Conservation (phyloP, 495 filamentous ascomycete genomes). For the Xylaria telfairii region DNA sequence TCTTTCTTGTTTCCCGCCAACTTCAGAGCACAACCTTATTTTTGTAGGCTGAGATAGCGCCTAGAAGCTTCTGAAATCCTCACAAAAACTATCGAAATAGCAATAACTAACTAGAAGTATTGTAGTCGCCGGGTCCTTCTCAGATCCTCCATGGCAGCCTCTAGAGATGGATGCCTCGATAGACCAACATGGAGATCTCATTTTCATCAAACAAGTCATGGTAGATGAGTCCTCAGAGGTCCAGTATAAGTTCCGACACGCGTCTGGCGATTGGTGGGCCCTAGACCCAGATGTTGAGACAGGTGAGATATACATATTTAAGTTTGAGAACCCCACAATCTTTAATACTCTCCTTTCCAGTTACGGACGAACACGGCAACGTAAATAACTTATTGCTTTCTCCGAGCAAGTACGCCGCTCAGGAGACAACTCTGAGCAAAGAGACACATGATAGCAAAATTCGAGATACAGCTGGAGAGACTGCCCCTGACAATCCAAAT, state of each 20-base stretch:
- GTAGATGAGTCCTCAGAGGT: conserved; percentile 56
- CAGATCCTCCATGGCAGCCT: conserved; percentile 66
- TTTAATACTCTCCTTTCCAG: conserved; percentile 36
- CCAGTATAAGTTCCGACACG: conserved; percentile 75
- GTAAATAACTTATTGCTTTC: conserved; percentile 62
- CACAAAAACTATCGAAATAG: too few relatives aligned
- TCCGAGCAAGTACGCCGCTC: conserved; percentile 27
- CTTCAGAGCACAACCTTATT: too few relatives aligned
- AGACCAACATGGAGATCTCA: conserved; percentile 49
- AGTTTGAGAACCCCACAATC: not conserved
- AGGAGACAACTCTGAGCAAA: conserved; percentile 14
- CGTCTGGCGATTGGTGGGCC: conserved; percentile 68
- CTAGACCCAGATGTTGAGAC: conserved; percentile 60
- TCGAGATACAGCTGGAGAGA: not conserved
- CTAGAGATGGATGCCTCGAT: conserved; percentile 61
- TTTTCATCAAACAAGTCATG: conserved; percentile 54
- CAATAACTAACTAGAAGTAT: too few relatives aligned
- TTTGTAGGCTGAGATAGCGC: too few relatives aligned
- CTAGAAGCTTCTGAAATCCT: too few relatives aligned
- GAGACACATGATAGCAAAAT: conserved; percentile 10
- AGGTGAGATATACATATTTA: conserved; percentile 41
- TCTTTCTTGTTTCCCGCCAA: too few relatives aligned
- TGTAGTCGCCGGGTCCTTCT: conserved; percentile 72
- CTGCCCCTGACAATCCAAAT: not conserved
- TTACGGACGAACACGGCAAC: conserved; percentile 61